Evolutionary conservation across 768 basidiomycete genomes (phyloP).

Genomic region (Albatrellus ellisii): DNA sequence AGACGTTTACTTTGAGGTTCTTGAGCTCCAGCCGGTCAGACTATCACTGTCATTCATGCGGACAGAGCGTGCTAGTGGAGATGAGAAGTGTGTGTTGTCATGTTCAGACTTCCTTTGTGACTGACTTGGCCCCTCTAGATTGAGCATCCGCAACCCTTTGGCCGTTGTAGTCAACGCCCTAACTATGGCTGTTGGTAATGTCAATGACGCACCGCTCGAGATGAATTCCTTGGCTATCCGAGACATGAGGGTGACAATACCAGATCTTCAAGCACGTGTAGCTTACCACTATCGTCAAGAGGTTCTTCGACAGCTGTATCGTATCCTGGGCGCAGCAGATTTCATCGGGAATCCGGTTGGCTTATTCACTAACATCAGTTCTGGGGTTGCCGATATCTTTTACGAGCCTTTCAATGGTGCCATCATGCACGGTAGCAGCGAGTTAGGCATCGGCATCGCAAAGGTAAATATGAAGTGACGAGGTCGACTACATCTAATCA

Average conservation of each 20-base stretch:
- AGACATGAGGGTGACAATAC: conserved; percentile 80
- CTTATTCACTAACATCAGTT: conserved; percentile 95
- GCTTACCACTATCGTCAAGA: conserved; percentile 91
- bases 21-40: conserved; percentile 90
- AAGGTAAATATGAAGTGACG: conserved; percentile 39
- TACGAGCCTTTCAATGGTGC: conserved; percentile 97
- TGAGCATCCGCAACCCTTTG: conserved; percentile 78
- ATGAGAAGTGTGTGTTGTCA: conserved; percentile 61
- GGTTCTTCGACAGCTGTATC: conserved; percentile 85
- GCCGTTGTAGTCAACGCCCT: conserved; percentile 89
- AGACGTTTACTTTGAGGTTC: conserved; percentile 89
- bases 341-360: conserved; percentile 96
- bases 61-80: conserved; percentile 84
- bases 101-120: background rate
- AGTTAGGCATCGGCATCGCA: conserved; percentile 87
- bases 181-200: conserved; percentile 93
- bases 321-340: conserved; percentile 96
- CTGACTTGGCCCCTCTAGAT: conserved; percentile 23
- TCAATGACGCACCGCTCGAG: conserved; percentile 90
- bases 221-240: conserved; percentile 91
- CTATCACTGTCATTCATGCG: conserved; percentile 94
- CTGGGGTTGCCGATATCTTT: conserved; percentile 96
- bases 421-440: conserved; percentile 91
- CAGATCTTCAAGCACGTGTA: conserved; percentile 76
- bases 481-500: conserved; percentile 7